Conservation (phyloP, 495 filamentous ascomycete genomes). For the Pseudoneurospora amorphoporcata region DNA sequence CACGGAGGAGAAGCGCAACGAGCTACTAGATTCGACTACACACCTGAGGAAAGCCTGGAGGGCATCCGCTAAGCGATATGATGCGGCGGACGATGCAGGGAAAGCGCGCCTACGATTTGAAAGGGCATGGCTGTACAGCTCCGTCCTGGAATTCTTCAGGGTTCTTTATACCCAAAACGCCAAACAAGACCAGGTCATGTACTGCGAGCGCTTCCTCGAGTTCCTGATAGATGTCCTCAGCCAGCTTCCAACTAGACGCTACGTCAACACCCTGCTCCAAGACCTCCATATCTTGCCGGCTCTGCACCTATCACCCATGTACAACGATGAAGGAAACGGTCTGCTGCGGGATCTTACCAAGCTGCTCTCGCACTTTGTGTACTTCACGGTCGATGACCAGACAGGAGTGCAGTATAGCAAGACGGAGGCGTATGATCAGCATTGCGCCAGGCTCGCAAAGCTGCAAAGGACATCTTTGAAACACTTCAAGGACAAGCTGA, state of each 20-base stretch:
- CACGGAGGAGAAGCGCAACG: slow-evolving; percentile 54
- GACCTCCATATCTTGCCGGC: slow-evolving; percentile 81
- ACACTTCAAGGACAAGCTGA: slow-evolving; percentile 82
- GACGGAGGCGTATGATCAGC: slow-evolving; percentile 65
- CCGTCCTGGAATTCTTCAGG: slow-evolving; percentile 73
- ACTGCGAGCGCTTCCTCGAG: slow-evolving; percentile 90
- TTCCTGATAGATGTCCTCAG: slow-evolving; percentile 84
- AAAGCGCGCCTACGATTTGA: slow-evolving; percentile 83
- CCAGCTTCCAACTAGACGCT: slow-evolving; percentile 86
- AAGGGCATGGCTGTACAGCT: slow-evolving; percentile 82
- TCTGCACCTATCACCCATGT: slow-evolving; percentile 71
- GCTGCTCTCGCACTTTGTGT: slow-evolving; percentile 71
- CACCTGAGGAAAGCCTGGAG: slow-evolving; percentile 85
- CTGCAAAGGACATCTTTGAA: slow-evolving; percentile 76
- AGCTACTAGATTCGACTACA: slow-evolving; percentile 54
- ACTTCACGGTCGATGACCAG: slow-evolving; percentile 89
- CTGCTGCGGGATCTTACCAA: slow-evolving; percentile 73
- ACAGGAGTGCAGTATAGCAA: slow-evolving; percentile 63
- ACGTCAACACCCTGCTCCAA: slow-evolving; percentile 83
- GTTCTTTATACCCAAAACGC: slow-evolving; percentile 51
- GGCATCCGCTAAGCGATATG: slow-evolving; percentile 74
- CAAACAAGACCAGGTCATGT: slow-evolving; percentile 53
- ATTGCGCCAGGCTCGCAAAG: slow-evolving; percentile 64
- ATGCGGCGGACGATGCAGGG: slow-evolving; percentile 68
- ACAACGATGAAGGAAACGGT: slow-evolving; percentile 59